Conservation (phyloP, 441 rosid species). For the Jatropha multifida region DNA sequence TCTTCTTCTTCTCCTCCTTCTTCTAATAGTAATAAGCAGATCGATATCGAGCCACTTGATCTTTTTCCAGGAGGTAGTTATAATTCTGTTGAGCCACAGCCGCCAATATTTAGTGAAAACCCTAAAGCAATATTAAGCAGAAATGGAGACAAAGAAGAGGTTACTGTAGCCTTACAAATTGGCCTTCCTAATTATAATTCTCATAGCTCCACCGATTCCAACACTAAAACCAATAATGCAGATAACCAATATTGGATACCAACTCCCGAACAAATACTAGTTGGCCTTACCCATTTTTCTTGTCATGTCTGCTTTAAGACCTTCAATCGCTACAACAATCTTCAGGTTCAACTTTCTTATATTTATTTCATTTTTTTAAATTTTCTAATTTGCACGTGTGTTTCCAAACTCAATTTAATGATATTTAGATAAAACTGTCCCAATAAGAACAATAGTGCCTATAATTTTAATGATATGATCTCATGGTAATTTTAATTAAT, state of each 20-base stretch:
- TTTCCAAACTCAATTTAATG: not conserved
- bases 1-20: slow-evolving; percentile 15
- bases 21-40: slow-evolving; percentile 19
- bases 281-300: slow-evolving; percentile 72
- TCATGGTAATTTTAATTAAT: not conserved
- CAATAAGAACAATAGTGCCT: too few species aligned
- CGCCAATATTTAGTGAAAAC: slow-evolving; percentile 29
- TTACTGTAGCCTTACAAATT: slow-evolving; percentile 58
- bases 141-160: slow-evolving; percentile 40
- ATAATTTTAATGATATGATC: too few species aligned
- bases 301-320: slow-evolving; percentile 83
- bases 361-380: not conserved
- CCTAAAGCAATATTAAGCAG: slow-evolving; percentile 19
- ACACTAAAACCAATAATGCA: slow-evolving; percentile 10
- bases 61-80: slow-evolving; percentile 43
- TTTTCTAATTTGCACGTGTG: not conserved
- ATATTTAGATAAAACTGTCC: too few species aligned
- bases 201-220: slow-evolving; percentile 17
- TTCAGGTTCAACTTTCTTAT: slow-evolving; percentile 47
- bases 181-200: slow-evolving; percentile 56
- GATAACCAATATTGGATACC: slow-evolving; percentile 73
- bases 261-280: slow-evolving; percentile 63
- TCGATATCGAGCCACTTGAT: slow-evolving; percentile 40
- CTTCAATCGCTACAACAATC: slow-evolving; percentile 90
- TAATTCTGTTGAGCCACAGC: slow-evolving; percentile 34